Base-by-base conservation (phyloP, 768 basidiomycete genomes). In the Lactarius indigo region DNA sequence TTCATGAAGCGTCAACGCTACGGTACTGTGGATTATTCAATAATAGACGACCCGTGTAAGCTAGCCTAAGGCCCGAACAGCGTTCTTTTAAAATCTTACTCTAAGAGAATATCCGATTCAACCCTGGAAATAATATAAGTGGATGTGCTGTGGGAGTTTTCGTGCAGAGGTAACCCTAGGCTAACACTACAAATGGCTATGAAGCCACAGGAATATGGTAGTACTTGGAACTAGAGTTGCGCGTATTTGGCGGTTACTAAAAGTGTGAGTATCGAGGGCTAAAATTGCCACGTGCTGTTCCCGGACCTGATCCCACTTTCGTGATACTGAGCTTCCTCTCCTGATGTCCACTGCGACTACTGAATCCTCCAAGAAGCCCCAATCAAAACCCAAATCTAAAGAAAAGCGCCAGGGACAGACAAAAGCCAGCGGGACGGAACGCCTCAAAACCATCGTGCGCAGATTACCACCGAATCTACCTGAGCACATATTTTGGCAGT, bases 401-500 rank as follows among this genome's bases (percentile, higher is more conserved):
- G 68, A 65, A 66, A 35, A 78, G 72, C 44, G 71, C 74, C 1
- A 77, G 76, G 17, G 76, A 66, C 20, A 63, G 68, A 8, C 70
- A 63, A 4, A 74, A 64, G 23, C 71, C 74, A 17, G 74, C 20
- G 76, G 78, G 23, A 76, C 77, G 5, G 89, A 90, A 68, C 85
- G 90, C 5, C 79, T 94, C 72, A 98, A 99, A 82, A 87, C 88
- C 35, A 84, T 97, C 70, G 88, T 98, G 20, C 87, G 96, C 52
- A 80, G 93, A 44, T 81, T 98, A 5, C 96, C 96, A 0, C 91
- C 96, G 15, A 94, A 95, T 72, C 81, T 99, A 3, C 96, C 96
- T 5, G 94, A 95, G 72, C 87, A 87, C 2, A 78, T 97, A 61
- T 98, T 99, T 78, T 99, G 96, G 96, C 86, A 90, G 72, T 93